Evolutionary conservation across 768 basidiomycete species (phyloP), one percentile per base, ranked within the genome.

Genomic region (Scleroderma bovista): DNA sequence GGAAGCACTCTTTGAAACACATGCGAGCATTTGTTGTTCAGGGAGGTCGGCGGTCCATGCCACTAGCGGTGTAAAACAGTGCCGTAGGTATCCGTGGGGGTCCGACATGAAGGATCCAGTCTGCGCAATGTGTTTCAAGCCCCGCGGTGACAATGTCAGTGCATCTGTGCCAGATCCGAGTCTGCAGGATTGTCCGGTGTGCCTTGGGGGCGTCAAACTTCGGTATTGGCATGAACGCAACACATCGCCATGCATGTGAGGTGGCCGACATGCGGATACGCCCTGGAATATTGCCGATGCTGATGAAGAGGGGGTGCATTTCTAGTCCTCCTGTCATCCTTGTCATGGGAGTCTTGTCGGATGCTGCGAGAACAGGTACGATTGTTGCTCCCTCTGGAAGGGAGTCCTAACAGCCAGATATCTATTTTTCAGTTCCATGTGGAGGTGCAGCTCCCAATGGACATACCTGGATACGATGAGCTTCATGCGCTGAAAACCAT

Each of bases 331-430:
- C 26, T 10, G 60, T 66, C 51, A 59, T 59, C 6, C 56, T 47
- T 1, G 67, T 63, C 12, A 71, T 59, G 34, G 58, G 58, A 12
- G 69, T 69, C 49, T 71, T 71, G 50, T 71, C 66, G 0, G 65
- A 65, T 6, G 64, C 62, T 12, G 33, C 10, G 5, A 46, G 12
- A 8, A 46, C 32, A 3, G 32, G 44, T 22, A 46, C 9, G 1
- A 46, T 46, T 12, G n/a, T 46, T 13, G 44, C 32, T 0, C 44
- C 44, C 5, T 31, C 6, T 6, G 44, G 44, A 31, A 46, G 44
- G 34, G 34, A 36, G 15, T 36, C 34, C 34, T 36, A n/a, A n/a
- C n/a, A n/a, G 17, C 6, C 13, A 36, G 34, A 36, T 6, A 17
- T 10, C 34, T 17, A 36, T 36, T 36, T 13, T 36, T 36, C 13